phyloP scores from a whole-genome alignment of 768 basidiomycete genomes.

The Myochromella boudieri region DNA sequence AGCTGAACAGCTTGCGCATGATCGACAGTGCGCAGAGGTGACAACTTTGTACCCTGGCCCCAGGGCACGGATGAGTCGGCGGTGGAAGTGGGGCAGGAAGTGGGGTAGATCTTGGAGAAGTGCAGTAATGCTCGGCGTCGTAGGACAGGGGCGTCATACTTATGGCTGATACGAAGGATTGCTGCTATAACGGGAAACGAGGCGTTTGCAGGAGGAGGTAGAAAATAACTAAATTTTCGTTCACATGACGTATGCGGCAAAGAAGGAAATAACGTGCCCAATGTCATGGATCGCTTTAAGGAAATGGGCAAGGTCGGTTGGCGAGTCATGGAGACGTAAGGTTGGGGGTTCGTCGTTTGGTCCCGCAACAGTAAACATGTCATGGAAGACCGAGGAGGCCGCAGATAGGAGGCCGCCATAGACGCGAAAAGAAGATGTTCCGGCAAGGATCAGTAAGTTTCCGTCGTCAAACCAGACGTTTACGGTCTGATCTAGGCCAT shows the following conservation, averaged over 20 bases:
- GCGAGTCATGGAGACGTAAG: not conserved
- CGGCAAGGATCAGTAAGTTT: not conserved
- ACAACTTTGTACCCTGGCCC: not conserved
- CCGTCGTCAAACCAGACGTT: not conserved
- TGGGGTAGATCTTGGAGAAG: not conserved
- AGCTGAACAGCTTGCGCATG: not conserved
- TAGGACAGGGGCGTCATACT: not conserved
- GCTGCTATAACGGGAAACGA: not conserved
- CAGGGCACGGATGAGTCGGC: too few relatives aligned
- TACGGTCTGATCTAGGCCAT: too few relatives aligned
- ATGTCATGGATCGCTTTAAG: not conserved
- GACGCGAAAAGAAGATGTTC: not conserved
- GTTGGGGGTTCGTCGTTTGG: not conserved
- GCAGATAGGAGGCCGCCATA: not conserved
- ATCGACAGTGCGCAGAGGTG: not conserved
- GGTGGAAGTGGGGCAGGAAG: not conserved
- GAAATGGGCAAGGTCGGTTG: not conserved
- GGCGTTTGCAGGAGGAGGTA: not conserved
- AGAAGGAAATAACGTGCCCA: not conserved
- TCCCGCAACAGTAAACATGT: not conserved
- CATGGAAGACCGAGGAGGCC: not conserved
- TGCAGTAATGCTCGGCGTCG: not conserved
- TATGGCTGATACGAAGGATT: not conserved
- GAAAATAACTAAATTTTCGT: not conserved
- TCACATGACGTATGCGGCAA: not conserved